Percentiles rank a stretch among this genome's conserved stretches.
These are phyloP conservation scores for Scalesia atractyloides DNA, from an alignment of 129 eudicot genomes.

Conservation along the genomic window DNA sequence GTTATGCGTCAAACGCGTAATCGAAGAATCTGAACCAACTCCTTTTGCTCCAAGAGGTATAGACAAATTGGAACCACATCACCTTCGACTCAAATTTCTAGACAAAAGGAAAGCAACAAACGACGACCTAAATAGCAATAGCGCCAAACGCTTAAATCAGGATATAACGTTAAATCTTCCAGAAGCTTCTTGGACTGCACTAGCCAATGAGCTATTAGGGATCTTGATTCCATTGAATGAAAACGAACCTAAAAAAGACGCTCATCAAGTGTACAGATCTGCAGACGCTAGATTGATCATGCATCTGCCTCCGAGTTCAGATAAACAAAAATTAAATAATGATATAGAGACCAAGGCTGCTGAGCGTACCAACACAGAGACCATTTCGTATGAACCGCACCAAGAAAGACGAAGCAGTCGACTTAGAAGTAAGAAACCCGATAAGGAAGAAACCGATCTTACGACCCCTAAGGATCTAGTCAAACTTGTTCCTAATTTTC, in stretches of 20 bases:
- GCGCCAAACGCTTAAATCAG: slow-evolving; percentile 58
- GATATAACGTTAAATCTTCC: slow-evolving; percentile 50
- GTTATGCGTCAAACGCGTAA: slow-evolving; percentile 71
- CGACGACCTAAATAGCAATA: slow-evolving; percentile 37
- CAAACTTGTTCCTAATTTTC: slow-evolving; percentile 67
- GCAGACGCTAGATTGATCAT: slow-evolving; percentile 56
- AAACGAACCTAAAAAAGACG: slow-evolving; percentile 42
- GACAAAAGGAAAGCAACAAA: slow-evolving; percentile 65
- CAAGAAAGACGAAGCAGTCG: slow-evolving; percentile 92
- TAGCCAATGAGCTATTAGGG: slow-evolving; percentile 56
- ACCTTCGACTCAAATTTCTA: slow-evolving; percentile 62
- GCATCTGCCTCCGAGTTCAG: slow-evolving; percentile 49
- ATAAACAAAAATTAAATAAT: slow-evolving; percentile 32
- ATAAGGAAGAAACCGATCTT: slow-evolving; percentile 74
- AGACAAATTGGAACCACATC: slow-evolving; percentile 91
- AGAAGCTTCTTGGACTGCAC: slow-evolving; percentile 82
- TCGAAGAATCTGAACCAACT: slow-evolving; percentile 73
- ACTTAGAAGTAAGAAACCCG: slow-evolving; percentile 86
- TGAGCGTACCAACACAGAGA: slow-evolving; percentile 44
- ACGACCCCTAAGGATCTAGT: slow-evolving; percentile 60
- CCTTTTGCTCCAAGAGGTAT: slow-evolving; percentile 94
- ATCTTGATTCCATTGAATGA: slow-evolving; percentile 49
- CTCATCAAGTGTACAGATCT: slow-evolving; percentile 30
- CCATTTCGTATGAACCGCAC: slow-evolving; percentile 55
- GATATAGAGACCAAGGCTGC: slow-evolving; percentile 30